Conservation (phyloP, 2,329 filamentous ascomycete species). For the Albophoma yamanashiensis region DNA sequence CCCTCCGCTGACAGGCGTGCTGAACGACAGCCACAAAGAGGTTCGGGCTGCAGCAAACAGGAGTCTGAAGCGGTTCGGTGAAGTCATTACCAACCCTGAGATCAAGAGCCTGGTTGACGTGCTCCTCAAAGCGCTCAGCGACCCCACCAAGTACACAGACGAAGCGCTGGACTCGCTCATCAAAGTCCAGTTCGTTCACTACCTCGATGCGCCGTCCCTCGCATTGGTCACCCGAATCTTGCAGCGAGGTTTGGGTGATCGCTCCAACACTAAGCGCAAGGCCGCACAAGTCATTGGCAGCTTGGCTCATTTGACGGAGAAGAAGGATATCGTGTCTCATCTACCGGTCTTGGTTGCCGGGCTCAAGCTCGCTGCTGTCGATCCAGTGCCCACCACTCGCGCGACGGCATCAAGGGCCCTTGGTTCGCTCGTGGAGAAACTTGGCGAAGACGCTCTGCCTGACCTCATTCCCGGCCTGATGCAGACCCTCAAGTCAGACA, state of each 20-base stretch:
- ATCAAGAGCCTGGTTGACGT: constrained; percentile 88
- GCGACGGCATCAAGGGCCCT: constrained; percentile 93
- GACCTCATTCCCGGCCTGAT: constrained; percentile 97
- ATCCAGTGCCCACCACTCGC: constrained; percentile 91
- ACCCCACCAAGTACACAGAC: constrained; percentile 94
- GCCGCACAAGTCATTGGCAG: constrained; percentile 96
- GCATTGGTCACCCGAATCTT: constrained; percentile 92
- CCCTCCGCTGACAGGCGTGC: constrained; percentile 81
- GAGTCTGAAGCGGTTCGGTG: constrained; percentile 93
- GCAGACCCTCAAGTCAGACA: constrained; percentile 95
- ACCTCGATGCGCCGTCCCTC: constrained; percentile 92
- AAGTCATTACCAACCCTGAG: constrained; percentile 96
- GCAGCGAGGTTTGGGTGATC: constrained; percentile 80
- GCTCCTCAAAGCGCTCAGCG: constrained; percentile 89
- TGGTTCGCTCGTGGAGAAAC: constrained; percentile 93
- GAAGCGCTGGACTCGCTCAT: constrained; percentile 88
- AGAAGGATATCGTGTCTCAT: constrained; percentile 86
- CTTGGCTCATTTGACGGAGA: constrained; percentile 90
- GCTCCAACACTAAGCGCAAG: constrained; percentile 93
- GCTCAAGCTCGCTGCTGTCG: constrained; percentile 78
- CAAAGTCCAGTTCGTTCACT: constrained; percentile 97
- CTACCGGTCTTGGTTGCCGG: constrained; percentile 87
- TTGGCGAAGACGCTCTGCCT: constrained; percentile 91
- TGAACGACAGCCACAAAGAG: constrained; percentile 98
- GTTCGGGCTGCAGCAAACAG: constrained; percentile 86